A percentile compares a stretch with the other conserved stretches of the same genome.
Evolutionary conservation across 2,329 filamentous ascomycete genomes (phyloP).

Genomic region (Diaporthe eres): DNA sequence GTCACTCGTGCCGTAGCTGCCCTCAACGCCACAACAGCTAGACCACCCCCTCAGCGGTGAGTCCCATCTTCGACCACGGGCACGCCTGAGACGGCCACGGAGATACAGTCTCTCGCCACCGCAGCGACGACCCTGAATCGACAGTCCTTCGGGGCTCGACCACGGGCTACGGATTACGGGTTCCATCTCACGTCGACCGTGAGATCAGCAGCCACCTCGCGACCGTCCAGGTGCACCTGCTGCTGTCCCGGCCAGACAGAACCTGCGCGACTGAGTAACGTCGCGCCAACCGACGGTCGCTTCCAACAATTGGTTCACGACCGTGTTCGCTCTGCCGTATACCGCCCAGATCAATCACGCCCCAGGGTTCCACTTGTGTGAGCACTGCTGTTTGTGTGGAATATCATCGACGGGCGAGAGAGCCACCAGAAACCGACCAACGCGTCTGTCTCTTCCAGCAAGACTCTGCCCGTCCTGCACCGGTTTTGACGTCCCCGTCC

Average conservation of each 20-base stretch:
- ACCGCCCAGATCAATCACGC: conserved; percentile 12
- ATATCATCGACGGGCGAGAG: conserved; percentile 31
- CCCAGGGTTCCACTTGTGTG: conserved; percentile 20
- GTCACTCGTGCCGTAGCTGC: conserved; percentile 16
- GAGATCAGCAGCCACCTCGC: conserved; percentile 36
- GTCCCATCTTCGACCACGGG: conserved; percentile 23
- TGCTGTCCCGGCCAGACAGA: conserved; percentile 21
- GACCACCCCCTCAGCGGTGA: conserved; percentile 33
- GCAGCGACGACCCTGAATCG: background rate
- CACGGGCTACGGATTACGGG: conserved; percentile 32
- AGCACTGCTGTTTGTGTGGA: conserved; percentile 34
- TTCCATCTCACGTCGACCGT: conserved; percentile 26
- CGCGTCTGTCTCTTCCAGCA: conserved; percentile 28
- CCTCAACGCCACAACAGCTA: conserved; percentile 26
- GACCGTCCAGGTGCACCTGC: conserved; percentile 19
- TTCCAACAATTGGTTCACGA: conserved; percentile 28
- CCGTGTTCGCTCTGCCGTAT: conserved; percentile 23
- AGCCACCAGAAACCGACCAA: conserved; percentile 16
- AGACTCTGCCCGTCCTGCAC: conserved; percentile 29
- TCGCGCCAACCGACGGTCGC: conserved; percentile 37
- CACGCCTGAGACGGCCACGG: conserved; percentile 29
- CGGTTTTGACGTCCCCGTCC: conserved; percentile 6
- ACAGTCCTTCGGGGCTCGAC: conserved; percentile 13
- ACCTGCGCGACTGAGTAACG: conserved; percentile 40
- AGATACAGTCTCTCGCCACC: conserved; percentile 19